These are phyloP conservation scores for Stentor roeselii DNA, from an alignment of 73 alveolate species.

Conservation along the genomic window DNA sequence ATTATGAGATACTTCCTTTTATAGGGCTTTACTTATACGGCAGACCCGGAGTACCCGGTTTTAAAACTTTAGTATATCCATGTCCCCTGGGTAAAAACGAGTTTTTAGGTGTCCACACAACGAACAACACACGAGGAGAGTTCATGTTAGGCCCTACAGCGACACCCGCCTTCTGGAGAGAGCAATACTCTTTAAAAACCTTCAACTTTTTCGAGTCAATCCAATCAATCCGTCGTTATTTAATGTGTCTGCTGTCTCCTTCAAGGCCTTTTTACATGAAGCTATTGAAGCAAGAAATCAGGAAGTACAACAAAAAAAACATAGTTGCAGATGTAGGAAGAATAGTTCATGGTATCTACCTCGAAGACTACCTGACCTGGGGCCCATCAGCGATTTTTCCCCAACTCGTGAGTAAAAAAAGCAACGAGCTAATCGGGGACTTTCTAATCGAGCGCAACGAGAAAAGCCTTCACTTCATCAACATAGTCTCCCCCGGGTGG, in stretches of 20 bases:
- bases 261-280: constrained; percentile 38
- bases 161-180: constrained; percentile 76
- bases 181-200: constrained; percentile 59
- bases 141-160: constrained; percentile 84
- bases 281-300: constrained; percentile 34
- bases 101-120: constrained; percentile 82
- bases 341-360: background rate
- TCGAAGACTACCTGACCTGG: constrained; percentile 14
- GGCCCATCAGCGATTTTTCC: constrained; percentile 71
- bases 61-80: constrained; percentile 81
- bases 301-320: constrained; percentile 31
- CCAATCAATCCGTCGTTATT: constrained; percentile 32
- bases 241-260: constrained; percentile 28
- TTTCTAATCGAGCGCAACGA: constrained; percentile 45
- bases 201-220: constrained; percentile 40
- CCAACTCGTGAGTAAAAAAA: constrained; percentile 56
- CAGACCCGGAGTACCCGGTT: constrained; percentile 40
- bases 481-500: constrained; percentile 88
- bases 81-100: constrained; percentile 64
- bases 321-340: constrained; percentile 3
- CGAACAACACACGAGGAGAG: constrained; percentile 60
- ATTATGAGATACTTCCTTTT: constrained; percentile 61
- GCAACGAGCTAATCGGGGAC: constrained; percentile 49
- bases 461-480: constrained; percentile 59
- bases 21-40: constrained; percentile 76